phyloP scores from a whole-genome alignment of 352 stramenopile species.

The Pythium sp. region DNA sequence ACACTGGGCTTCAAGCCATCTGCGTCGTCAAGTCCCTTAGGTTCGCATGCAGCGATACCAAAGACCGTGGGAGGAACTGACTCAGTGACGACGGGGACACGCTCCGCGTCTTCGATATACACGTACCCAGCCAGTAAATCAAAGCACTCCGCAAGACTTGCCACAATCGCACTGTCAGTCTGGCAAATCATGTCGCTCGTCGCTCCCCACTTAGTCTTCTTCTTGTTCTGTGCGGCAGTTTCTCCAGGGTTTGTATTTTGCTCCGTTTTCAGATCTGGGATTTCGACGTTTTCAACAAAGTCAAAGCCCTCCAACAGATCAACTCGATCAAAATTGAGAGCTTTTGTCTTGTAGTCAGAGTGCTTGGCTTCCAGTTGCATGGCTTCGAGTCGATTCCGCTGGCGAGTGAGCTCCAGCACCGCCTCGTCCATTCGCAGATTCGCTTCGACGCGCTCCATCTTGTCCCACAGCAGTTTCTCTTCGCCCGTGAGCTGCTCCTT shows the following conservation, averaged over 20 bases:
- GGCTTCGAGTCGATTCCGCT: constrained; percentile 50
- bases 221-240: neutral
- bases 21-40: neutral
- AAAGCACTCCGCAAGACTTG: neutral
- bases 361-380: constrained; percentile 41
- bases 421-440: constrained; percentile 37
- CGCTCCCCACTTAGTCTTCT: constrained; percentile 5
- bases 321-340: constrained; percentile 10
- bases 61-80: neutral
- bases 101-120: constrained; percentile 22
- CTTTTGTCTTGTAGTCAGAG: neutral
- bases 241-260: neutral
- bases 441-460: constrained; percentile 46
- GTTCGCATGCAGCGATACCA: neutral
- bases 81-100: neutral
- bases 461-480: constrained; percentile 41
- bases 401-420: constrained; percentile 33
- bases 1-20: neutral
- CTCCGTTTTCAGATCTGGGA: neutral
- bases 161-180: constrained; percentile 8
- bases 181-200: constrained; percentile 14
- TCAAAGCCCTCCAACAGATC: constrained; percentile 31
- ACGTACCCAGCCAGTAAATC: constrained; percentile 21
- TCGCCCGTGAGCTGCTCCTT: constrained; percentile 41
- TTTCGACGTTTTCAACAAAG: constrained; percentile 27